These are phyloP conservation scores for Phytophthora macrochlamydospora DNA, from an alignment of 352 stramenopile genomes.

Conservation along the genomic window DNA sequence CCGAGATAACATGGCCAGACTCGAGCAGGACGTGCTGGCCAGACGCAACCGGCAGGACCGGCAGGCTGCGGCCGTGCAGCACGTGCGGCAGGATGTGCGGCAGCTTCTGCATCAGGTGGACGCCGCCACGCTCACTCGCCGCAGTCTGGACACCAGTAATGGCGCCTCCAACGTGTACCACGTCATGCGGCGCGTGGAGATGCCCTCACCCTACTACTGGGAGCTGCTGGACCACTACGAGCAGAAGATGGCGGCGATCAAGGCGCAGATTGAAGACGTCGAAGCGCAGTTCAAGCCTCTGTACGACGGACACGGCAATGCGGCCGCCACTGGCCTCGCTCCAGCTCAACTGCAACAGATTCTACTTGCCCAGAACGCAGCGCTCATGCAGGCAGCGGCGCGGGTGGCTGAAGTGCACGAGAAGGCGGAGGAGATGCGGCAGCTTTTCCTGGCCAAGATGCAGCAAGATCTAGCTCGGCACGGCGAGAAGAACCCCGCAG, in stretches of 20 bases:
- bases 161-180: conserved; percentile 51
- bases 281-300: conserved; percentile 67
- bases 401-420: conserved; percentile 81
- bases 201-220: conserved; percentile 85
- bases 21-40: conserved; percentile 71
- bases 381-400: conserved; percentile 76
- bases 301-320: conserved; percentile 35
- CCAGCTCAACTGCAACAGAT: conserved; percentile 72
- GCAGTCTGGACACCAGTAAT: conserved; percentile 61
- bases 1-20: conserved; percentile 54
- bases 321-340: conserved; percentile 14
- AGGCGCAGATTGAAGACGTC: conserved; percentile 76
- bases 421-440: conserved; percentile 72
- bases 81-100: conserved; percentile 74
- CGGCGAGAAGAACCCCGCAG: conserved; percentile 60
- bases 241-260: conserved; percentile 70
- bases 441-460: conserved; percentile 73
- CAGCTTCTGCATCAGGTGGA: conserved; percentile 81
- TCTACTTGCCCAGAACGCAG: conserved; percentile 74
- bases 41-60: conserved; percentile 63
- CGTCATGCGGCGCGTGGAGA: conserved; percentile 76
- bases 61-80: conserved; percentile 63
- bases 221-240: conserved; percentile 77
- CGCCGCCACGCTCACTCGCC: conserved; percentile 63
- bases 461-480: conserved; percentile 60